A percentile compares a stretch with the other conserved stretches of the same genome.
Conservation (phyloP, 495 filamentous ascomycete genomes). For the Aspergillus ellipticus region DNA sequence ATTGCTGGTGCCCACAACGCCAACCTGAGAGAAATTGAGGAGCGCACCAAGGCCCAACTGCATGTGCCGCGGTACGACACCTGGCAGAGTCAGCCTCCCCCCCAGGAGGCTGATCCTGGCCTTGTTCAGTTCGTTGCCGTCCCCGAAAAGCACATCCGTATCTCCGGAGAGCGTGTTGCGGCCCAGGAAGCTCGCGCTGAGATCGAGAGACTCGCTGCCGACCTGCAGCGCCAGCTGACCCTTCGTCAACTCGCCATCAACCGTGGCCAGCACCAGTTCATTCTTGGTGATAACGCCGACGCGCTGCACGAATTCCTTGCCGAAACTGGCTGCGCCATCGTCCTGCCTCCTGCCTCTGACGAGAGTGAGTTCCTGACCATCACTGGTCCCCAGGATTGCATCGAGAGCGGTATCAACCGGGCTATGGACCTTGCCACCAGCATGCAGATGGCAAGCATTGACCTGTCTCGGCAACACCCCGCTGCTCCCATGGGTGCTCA, state of each 20-base stretch:
- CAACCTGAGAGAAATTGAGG: slow-evolving; percentile 63
- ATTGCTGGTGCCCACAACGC: slow-evolving; percentile 78
- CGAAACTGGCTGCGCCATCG: slow-evolving; percentile 84
- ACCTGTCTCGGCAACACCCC: slow-evolving; percentile 70
- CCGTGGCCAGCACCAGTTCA: slow-evolving; percentile 81
- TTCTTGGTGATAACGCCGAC: slow-evolving; percentile 75
- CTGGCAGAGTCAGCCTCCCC: slow-evolving; percentile 66
- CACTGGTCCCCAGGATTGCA: slow-evolving; percentile 69
- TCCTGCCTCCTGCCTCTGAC: slow-evolving; percentile 67
- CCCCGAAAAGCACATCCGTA: slow-evolving; percentile 66
- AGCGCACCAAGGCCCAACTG: slow-evolving; percentile 66
- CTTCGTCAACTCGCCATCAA: slow-evolving; percentile 71
- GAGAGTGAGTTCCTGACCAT: slow-evolving; percentile 79
- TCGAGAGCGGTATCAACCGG: slow-evolving; percentile 69
- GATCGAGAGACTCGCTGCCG: slow-evolving; percentile 70
- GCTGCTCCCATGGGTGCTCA: slow-evolving; percentile 68
- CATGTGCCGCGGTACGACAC: slow-evolving; percentile 76
- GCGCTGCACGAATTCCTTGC: slow-evolving; percentile 80
- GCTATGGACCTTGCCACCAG: slow-evolving; percentile 76
- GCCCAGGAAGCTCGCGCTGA: slow-evolving; percentile 74
- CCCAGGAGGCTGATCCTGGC: slow-evolving; percentile 58
- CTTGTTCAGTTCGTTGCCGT: slow-evolving; percentile 66
- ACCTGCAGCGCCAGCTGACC: slow-evolving; percentile 66
- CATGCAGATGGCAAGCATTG: slow-evolving; percentile 75
- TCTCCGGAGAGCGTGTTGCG: slow-evolving; percentile 80